phyloP scores from a whole-genome alignment of 768 basidiomycete genomes.

The Mycena pura region DNA sequence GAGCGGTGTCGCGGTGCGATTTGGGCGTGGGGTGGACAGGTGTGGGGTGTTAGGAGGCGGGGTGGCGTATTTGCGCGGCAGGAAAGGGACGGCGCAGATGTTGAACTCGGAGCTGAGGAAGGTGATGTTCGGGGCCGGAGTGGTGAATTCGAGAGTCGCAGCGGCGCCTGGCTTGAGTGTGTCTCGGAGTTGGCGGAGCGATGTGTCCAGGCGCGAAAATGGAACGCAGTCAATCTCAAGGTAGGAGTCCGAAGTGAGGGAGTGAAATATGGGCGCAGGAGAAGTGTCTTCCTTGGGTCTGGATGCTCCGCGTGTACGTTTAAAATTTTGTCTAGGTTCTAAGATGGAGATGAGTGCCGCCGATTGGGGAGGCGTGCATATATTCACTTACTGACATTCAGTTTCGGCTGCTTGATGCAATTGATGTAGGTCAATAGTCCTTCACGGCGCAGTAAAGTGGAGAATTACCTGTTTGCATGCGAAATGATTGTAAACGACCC shows the following conservation, averaged over 20 bases:
- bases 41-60: too few relatives aligned
- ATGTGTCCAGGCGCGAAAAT: constrained; percentile 24
- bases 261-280: not conserved
- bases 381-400: constrained; percentile 12
- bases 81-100: constrained; percentile 52
- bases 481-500: constrained; percentile 40
- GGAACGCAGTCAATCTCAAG: constrained; percentile 23
- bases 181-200: constrained; percentile 30
- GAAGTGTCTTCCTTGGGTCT: constrained; percentile 3
- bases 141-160: constrained; percentile 42
- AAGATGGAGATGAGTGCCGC: not conserved
- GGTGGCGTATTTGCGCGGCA: constrained; percentile 36
- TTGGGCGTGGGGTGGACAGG: not conserved
- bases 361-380: constrained; percentile 5
- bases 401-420: not conserved
- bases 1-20: constrained; percentile 45
- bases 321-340: constrained; percentile 6
- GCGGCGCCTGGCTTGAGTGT: constrained; percentile 26
- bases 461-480: constrained; percentile 10
- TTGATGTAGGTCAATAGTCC: not conserved
- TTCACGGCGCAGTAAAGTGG: too few relatives aligned
- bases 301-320: constrained; percentile 20
- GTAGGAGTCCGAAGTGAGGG: constrained; percentile 10
- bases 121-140: constrained; percentile 43
- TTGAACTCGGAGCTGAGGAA: constrained; percentile 45